Evolutionary conservation across 108 stramenopile species (phyloP), one percentile per base, ranked within the genome.

Genomic region (Mayamaea pseudoterrestris): DNA sequence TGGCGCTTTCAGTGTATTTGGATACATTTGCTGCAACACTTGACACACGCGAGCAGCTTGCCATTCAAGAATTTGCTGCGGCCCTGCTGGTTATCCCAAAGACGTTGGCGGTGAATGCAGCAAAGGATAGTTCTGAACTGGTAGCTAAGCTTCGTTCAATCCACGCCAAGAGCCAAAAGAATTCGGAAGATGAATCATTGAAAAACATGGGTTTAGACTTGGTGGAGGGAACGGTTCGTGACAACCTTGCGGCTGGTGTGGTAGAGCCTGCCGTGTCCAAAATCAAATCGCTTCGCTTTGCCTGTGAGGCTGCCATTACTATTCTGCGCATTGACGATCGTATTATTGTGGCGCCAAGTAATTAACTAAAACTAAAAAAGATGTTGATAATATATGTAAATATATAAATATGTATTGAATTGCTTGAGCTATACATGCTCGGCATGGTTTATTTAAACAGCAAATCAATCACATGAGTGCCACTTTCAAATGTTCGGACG

Each of bases 231-330:
- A 62, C 59, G 28, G 79, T 91, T 32, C 70, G 94, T 22, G 82
- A 99, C 61, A 97, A 95, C 58, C 69, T 99, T 32, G 70, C 57
- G 0, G 92, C 93, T 3, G 98, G 98, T 25, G 96, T 99, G 20
- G 95, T 99, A 23, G 98, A 99, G 74, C 98, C 98, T 0, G 97
- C 98, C 56, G 98, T 99, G 44, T 92, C 89, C 47, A 99, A 99
- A 74, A 98, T 99, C 74, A 99, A 99, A 66, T 74, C 72, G 59
- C 67, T 99, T 30, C 64, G 98, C 25, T 99, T 98, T 73, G 98
- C 98, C 16, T 96, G 94, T 0, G 98, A 99, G 62, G 97, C 98
- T 18, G 97, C 97, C 26, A 95, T 99, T 65, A 97, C 97, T 24
- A 98, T 99, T 66, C 62, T 99, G 35, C 83, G 98, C 42, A 99